Conservation (phyloP, 306 rosid species). For the Vigna nakashimae region DNA sequence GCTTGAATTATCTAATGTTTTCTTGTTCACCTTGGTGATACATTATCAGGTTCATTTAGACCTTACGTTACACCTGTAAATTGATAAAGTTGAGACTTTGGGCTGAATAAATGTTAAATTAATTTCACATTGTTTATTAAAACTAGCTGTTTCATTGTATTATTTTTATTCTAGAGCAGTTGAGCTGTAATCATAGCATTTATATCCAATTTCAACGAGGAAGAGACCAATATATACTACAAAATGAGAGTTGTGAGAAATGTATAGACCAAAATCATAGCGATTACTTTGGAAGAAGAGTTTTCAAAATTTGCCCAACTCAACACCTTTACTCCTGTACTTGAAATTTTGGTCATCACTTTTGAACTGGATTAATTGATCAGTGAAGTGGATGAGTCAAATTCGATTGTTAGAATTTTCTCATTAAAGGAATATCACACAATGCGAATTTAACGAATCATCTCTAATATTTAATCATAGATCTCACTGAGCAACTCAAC, state of each 20-base stretch:
- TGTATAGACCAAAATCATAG: background rate
- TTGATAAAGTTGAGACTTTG: background rate
- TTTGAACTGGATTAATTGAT: background rate
- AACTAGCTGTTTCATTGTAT: background rate
- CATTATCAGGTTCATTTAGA: background rate
- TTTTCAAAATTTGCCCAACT: too few relatives aligned
- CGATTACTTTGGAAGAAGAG: background rate
- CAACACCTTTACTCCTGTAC: too few relatives aligned
- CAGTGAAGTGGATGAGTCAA: background rate
- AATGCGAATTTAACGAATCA: background rate
- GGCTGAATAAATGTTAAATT: background rate
- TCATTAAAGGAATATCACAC: background rate
- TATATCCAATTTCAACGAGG: background rate
- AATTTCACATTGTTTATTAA: background rate
- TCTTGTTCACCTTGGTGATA: background rate
- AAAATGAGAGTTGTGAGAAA: background rate
- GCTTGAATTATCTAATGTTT: background rate
- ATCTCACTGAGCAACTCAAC: background rate
- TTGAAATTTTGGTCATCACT: too few relatives aligned
- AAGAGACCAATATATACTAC: background rate
- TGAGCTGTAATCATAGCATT: background rate
- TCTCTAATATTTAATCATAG: background rate
- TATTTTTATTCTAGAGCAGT: background rate
- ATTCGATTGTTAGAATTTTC: background rate
- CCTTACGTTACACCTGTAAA: background rate